Conservation (phyloP, 2,329 filamentous ascomycete genomes). For the Colletotrichum tanaceti region DNA sequence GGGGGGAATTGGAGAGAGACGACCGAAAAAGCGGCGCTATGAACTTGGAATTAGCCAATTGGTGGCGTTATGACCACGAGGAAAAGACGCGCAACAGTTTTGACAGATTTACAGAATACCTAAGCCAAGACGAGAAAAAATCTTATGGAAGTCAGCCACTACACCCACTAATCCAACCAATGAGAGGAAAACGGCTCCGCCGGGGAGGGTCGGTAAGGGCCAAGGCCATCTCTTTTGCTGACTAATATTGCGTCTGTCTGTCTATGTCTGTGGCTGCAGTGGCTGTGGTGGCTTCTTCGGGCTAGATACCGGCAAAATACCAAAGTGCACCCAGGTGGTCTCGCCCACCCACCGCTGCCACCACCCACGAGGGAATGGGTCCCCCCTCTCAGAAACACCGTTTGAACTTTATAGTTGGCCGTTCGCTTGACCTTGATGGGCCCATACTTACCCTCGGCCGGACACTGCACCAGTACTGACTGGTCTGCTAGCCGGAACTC, state of each 20-base stretch:
- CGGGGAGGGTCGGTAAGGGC: too few species aligned
- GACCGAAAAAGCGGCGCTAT: conserved; percentile 12
- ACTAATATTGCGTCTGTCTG: too few species aligned
- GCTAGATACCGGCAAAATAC: too few species aligned
- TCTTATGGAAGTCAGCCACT: too few species aligned
- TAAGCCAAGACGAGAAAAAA: neutral
- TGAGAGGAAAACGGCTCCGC: too few species aligned
- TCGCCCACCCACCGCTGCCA: conserved; percentile 17
- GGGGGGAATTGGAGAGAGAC: conserved; percentile 9
- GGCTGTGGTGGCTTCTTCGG: too few species aligned
- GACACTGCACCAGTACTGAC: neutral
- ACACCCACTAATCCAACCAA: too few species aligned
- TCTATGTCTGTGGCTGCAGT: too few species aligned
- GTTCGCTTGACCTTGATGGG: too few species aligned
- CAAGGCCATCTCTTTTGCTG: too few species aligned
- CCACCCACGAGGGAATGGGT: conserved; percentile 29
- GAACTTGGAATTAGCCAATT: conserved; percentile 23
- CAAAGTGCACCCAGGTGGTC: too few species aligned
- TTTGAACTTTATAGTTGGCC: conserved; percentile 27
- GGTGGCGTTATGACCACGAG: conserved; percentile 7
- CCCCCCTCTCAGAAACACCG: conserved; percentile 27
- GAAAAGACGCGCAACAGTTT: conserved; percentile 1
- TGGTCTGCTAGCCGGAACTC: neutral
- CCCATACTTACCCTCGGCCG: too few species aligned
- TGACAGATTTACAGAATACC: conserved; percentile 7